phyloP scores from a whole-genome alignment of 169 alveolate species.

The Miamiensis avidus region DNA sequence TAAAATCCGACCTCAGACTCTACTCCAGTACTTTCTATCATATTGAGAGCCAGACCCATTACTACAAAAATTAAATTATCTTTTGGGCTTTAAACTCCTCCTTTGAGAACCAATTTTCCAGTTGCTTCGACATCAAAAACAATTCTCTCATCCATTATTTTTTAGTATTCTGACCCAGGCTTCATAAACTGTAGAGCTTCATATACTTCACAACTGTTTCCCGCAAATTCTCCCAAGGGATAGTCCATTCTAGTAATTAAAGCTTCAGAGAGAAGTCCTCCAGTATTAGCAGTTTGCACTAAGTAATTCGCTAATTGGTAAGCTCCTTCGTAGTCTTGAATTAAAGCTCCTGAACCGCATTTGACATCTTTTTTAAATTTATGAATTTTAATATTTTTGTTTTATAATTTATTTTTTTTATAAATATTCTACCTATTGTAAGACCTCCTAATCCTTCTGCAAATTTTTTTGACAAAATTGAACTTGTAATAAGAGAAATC shows the following conservation, averaged over 20 bases:
- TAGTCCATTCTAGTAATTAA: conserved; percentile 50
- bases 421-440: conserved; percentile 27
- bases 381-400: too few species aligned
- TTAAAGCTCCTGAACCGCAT: conserved; percentile 52
- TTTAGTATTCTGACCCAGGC: conserved; percentile 1
- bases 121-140: conserved; percentile 7
- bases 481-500: conserved; percentile 51
- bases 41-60: conserved; percentile 26
- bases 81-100: conserved; percentile 36
- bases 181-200: conserved; percentile 43
- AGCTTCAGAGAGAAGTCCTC: conserved; percentile 41
- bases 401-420: too few species aligned
- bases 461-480: conserved; percentile 57
- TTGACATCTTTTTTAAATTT: too few species aligned
- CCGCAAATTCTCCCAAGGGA: conserved; percentile 54
- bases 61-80: conserved; percentile 36
- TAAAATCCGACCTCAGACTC: conserved; percentile 29
- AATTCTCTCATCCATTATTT: conserved; percentile 3
- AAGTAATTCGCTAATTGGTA: conserved; percentile 41
- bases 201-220: conserved; percentile 47
- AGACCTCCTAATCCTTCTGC: conserved; percentile 39
- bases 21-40: conserved; percentile 20
- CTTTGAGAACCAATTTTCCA: conserved; percentile 29
- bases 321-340: conserved; percentile 45
- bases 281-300: conserved; percentile 37